Percentiles rank a stretch among this genome's conserved stretches.
These are phyloP conservation scores for Gracilaria caudata DNA, from an alignment of 23 red algal genomes.

Conservation along the genomic window DNA sequence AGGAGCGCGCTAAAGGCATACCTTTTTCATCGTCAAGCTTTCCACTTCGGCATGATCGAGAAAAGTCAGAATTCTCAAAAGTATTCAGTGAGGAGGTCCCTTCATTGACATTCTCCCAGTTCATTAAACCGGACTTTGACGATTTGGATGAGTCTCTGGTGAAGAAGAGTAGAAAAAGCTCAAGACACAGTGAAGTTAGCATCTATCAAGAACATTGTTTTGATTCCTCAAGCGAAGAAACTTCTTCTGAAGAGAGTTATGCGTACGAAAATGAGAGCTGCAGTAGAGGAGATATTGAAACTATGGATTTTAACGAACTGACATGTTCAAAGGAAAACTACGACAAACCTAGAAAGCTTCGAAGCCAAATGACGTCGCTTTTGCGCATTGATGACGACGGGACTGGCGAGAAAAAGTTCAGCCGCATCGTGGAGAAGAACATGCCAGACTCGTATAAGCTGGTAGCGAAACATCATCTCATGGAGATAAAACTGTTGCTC, in stretches of 20 bases:
- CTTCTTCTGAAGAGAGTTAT: neutral
- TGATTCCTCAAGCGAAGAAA: neutral
- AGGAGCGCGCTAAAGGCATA: neutral
- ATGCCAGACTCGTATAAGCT: constrained; percentile 47
- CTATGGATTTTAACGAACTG: neutral
- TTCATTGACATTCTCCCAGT: constrained; percentile 29
- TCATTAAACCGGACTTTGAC: neutral
- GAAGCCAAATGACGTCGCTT: constrained; percentile 8
- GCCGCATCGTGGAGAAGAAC: constrained; percentile 34
- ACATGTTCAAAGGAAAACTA: neutral
- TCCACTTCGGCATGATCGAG: neutral
- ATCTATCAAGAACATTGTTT: neutral
- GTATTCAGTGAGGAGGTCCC: constrained; percentile 5
- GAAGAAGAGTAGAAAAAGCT: neutral
- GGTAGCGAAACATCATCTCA: constrained; percentile 67
- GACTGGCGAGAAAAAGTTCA: constrained; percentile 58
- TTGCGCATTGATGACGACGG: constrained; percentile 13
- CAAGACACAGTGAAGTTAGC: constrained; percentile 21
- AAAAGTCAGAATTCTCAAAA: neutral
- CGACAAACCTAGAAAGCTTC: neutral
- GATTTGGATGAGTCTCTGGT: constrained; percentile 17
- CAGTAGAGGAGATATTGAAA: neutral
- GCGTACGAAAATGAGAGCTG: neutral
- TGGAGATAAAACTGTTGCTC: constrained; percentile 74
- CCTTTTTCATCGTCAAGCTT: constrained; percentile 1